A percentile compares a stretch with the other conserved stretches of the same genome.
Evolutionary conservation across 768 basidiomycete species (phyloP).

Genomic region (Kwoniella newhampshirensis): DNA sequence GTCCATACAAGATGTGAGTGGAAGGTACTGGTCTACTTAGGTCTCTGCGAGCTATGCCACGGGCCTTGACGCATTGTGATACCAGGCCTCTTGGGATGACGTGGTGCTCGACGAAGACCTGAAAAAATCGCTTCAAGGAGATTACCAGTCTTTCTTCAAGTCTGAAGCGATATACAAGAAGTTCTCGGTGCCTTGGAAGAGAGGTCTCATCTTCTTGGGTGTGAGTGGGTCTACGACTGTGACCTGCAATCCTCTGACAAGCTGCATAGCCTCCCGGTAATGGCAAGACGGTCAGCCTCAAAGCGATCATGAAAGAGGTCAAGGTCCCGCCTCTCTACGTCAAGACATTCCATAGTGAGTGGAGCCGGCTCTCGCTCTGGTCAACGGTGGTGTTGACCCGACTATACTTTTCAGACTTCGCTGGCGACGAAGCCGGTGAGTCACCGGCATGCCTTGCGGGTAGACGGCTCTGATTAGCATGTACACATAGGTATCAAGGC

Average conservation of each 20-base stretch:
- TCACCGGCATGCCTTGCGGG: too few species aligned
- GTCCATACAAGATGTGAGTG: constrained; percentile 37
- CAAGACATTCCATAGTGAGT: constrained; percentile 71
- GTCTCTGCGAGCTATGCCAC: neutral
- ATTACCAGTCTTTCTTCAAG: constrained; percentile 74
- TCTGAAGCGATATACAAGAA: constrained; percentile 71
- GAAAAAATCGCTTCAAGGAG: constrained; percentile 69
- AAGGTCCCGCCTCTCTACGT: constrained; percentile 74
- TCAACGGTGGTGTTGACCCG: neutral
- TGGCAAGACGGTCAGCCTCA: constrained; percentile 69
- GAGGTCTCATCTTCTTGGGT: constrained; percentile 78
- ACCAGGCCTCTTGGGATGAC: constrained; percentile 49
- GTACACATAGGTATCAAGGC: constrained; percentile 59
- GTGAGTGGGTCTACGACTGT: too few species aligned
- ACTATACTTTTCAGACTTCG: too few species aligned
- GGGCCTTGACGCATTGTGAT: too few species aligned
- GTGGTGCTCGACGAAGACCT: constrained; percentile 56
- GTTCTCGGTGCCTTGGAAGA: constrained; percentile 81
- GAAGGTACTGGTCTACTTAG: neutral
- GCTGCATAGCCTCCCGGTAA: constrained; percentile 65
- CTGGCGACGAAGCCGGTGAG: constrained; percentile 18
- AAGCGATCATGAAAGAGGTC: constrained; percentile 70
- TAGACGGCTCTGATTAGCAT: too few species aligned
- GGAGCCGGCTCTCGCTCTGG: too few species aligned
- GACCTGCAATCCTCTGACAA: too few species aligned